Conservation (phyloP, 345 rosid genomes). For the Schrenkiella parvula region DNA sequence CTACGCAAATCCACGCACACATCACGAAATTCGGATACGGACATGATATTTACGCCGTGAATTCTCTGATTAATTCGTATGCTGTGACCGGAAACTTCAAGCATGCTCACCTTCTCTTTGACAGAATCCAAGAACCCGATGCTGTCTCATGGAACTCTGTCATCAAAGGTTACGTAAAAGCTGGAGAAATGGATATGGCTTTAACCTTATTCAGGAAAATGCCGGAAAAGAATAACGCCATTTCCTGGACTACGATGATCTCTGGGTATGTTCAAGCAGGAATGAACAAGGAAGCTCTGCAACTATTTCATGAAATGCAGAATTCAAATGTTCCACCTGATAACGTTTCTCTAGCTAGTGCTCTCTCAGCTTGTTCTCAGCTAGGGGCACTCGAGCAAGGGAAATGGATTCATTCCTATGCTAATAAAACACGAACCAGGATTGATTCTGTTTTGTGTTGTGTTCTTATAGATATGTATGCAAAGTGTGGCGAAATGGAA, state of each 20-base stretch:
- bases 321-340: slow-evolving; percentile 53
- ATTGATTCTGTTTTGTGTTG: slow-evolving; percentile 48
- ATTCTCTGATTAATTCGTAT: slow-evolving; percentile 58
- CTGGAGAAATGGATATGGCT: slow-evolving; percentile 43
- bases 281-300: slow-evolving; percentile 59
- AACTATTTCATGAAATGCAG: slow-evolving; percentile 64
- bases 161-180: slow-evolving; percentile 50
- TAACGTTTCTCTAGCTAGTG: slow-evolving; percentile 42
- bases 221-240: slow-evolving; percentile 40
- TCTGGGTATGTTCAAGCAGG: slow-evolving; percentile 59
- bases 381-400: slow-evolving; percentile 79
- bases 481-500: slow-evolving; percentile 61
- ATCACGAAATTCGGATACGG: slow-evolving; percentile 51
- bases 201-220: slow-evolving; percentile 38
- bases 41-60: slow-evolving; percentile 40
- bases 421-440: slow-evolving; percentile 20
- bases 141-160: slow-evolving; percentile 72
- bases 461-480: slow-evolving; percentile 68
- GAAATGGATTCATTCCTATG: slow-evolving; percentile 65
- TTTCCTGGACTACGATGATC: slow-evolving; percentile 70
- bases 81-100: slow-evolving; percentile 36
- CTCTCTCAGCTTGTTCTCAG: slow-evolving; percentile 66
- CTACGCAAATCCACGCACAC: slow-evolving; percentile 54
- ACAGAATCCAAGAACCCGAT: slow-evolving; percentile 39
- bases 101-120: slow-evolving; percentile 45